Evolutionary conservation across 169 alveolate genomes (phyloP), one percentile per base, ranked within the genome.

Genomic region (Plasmodium fragile): DNA sequence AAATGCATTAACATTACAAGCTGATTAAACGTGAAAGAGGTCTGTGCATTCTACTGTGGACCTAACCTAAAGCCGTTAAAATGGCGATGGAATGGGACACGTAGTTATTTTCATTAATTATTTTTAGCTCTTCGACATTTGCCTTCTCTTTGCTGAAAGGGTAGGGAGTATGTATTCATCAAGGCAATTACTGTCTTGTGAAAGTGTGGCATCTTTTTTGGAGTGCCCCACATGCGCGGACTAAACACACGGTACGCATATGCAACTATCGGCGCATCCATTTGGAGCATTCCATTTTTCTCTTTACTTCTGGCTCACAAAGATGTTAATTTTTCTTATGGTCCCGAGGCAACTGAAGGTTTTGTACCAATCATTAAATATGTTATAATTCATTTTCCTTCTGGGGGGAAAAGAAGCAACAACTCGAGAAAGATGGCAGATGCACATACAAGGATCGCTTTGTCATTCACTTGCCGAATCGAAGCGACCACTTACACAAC

Each of bases 121-220:
- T 53, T 72, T 84, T 73, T 73, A 49, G 43, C 81, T 84, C 93
- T 36, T 84, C 85, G 52, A 32, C 11, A 84, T 43, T 84, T 84
- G 80, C 30, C 65, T 73, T 84, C 34, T 84, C 93, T 84, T 77
- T 72, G 59, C 93, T 84, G 70, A 73, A 45, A 84, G 43, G 65
- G 78, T 52, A 53, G 65, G 30, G 6, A n/a, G n/a, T n/a, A 32
- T 28, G 22, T 81, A 65, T 65, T 22, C 8, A 11, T 78, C 10
- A 22, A 16, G 49, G 75, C 7, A 65, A 18, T 65, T 18, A 11
- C n/a, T 8, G 75, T 65, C 36, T 65, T 4, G 36, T 5, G n/a
- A 6, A 28, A 22, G n/a, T 4, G 75, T 5, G 36, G 43, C 32
- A 30, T 39, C 25, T 34, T 55, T 81, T 52, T 53, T 53, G n/a